phyloP scores from a whole-genome alignment of 345 rosid genomes.

The Pistacia integerrima region DNA sequence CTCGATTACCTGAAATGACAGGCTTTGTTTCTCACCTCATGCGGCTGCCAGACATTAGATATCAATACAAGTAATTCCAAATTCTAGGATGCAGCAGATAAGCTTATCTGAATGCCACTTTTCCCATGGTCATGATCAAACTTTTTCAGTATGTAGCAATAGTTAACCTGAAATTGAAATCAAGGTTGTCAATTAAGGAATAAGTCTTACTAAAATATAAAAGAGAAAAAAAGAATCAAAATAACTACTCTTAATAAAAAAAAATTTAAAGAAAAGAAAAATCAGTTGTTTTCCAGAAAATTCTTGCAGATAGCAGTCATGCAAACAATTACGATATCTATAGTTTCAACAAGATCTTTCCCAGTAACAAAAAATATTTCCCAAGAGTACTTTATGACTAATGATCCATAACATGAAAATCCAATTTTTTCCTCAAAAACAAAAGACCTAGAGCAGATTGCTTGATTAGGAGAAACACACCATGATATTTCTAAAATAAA shows the following conservation, averaged over 20 bases:
- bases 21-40: not conserved
- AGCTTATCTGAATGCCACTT: constrained; percentile 57
- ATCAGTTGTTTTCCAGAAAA: not conserved
- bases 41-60: not conserved
- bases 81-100: constrained; percentile 51
- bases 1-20: constrained; percentile 22
- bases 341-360: not conserved
- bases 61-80: not conserved
- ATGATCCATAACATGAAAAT: not conserved
- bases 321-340: not conserved
- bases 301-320: not conserved
- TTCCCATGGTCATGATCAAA: constrained; percentile 56
- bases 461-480: not conserved
- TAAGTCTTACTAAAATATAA: not conserved
- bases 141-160: constrained; percentile 66
- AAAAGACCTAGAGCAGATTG: not conserved
- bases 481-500: not conserved
- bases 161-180: constrained; percentile 56
- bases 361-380: not conserved
- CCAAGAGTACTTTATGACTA: not conserved
- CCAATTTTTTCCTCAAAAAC: not conserved
- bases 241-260: not conserved
- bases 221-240: not conserved
- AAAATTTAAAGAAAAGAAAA: not conserved
- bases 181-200: constrained; percentile 22